phyloP scores from a whole-genome alignment of 169 alveolate species.

The Babesia gibsoni region DNA sequence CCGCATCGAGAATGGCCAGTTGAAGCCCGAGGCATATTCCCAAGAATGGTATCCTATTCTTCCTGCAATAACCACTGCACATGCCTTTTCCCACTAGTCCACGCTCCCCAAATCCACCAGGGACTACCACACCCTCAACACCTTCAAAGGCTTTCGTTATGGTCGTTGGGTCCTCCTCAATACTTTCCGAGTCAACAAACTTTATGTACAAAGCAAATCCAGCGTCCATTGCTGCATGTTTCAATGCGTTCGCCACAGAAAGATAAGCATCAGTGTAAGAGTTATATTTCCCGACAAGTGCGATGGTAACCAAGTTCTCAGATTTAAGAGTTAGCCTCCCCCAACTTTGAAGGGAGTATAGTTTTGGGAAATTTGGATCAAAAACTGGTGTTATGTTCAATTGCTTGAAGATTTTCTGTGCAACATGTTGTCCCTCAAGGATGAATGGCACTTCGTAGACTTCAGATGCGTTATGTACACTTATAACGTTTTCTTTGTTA shows the following conservation, averaged over 20 bases:
- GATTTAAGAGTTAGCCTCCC: conserved; percentile 48
- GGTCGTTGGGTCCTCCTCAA: conserved; percentile 23
- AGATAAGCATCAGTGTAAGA: conserved; percentile 90
- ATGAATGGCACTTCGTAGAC: conserved; percentile 77
- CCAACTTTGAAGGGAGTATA: conserved; percentile 67
- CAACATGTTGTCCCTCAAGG: conserved; percentile 77
- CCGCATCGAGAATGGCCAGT: conserved; percentile 84
- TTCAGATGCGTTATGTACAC: conserved; percentile 60
- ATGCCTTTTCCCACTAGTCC: conserved; percentile 89
- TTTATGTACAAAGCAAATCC: conserved; percentile 68
- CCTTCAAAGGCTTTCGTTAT: conserved; percentile 76
- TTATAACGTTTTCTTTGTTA: conserved; percentile 73
- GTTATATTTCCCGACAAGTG: conserved; percentile 92
- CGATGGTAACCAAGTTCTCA: conserved; percentile 76
- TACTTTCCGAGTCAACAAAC: conserved; percentile 73
- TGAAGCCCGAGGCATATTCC: conserved; percentile 96
- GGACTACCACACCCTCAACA: conserved; percentile 89
- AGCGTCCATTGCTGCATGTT: conserved; percentile 88
- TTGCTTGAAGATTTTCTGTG: conserved; percentile 58
- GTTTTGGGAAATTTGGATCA: conserved; percentile 37
- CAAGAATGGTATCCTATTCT: conserved; percentile 81
- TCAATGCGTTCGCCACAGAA: conserved; percentile 89
- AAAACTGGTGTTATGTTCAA: conserved; percentile 21
- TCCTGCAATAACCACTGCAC: conserved; percentile 87
- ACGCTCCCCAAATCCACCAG: conserved; percentile 95